These are phyloP conservation scores for Talaromyces marneffei DNA, from an alignment of 2,329 filamentous ascomycete species.

Conservation along the genomic window DNA sequence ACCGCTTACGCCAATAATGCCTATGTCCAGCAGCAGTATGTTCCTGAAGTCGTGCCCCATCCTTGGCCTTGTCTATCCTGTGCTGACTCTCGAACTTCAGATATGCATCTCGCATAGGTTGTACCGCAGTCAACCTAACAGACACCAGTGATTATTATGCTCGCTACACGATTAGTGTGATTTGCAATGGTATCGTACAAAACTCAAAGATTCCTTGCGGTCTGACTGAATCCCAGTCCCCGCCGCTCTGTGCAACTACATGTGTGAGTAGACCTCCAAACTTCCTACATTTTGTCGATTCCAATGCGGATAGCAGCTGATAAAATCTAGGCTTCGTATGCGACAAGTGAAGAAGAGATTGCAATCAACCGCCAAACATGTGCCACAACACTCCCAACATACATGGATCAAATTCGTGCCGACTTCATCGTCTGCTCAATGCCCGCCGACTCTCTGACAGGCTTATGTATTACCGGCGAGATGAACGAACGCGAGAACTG, in stretches of 20 bases:
- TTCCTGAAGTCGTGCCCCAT: neutral
- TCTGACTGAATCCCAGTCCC: constrained; percentile 57
- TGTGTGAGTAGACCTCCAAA: constrained; percentile 56
- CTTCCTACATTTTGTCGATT: neutral
- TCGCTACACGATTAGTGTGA: constrained; percentile 81
- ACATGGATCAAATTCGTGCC: constrained; percentile 72
- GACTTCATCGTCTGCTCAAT: constrained; percentile 88
- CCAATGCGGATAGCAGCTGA: constrained; percentile 15
- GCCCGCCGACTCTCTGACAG: constrained; percentile 70
- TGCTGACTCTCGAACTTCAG: constrained; percentile 46
- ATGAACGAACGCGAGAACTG: constrained; percentile 82
- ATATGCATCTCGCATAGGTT: constrained; percentile 77
- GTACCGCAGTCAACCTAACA: constrained; percentile 66
- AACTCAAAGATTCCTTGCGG: constrained; percentile 69
- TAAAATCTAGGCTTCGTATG: constrained; percentile 62
- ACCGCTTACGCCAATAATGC: constrained; percentile 64
- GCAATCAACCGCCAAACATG: constrained; percentile 69
- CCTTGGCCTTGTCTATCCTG: too few species aligned
- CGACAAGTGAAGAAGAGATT: constrained; percentile 82
- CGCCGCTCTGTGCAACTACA: constrained; percentile 79
- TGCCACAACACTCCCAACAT: constrained; percentile 57
- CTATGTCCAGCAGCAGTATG: constrained; percentile 75
- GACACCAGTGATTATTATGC: constrained; percentile 82
- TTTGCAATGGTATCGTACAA: constrained; percentile 93
- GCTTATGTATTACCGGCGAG: constrained; percentile 67